phyloP scores from a whole-genome alignment of 2,329 filamentous ascomycete genomes.

The Fonsecaea multimorphosa region DNA sequence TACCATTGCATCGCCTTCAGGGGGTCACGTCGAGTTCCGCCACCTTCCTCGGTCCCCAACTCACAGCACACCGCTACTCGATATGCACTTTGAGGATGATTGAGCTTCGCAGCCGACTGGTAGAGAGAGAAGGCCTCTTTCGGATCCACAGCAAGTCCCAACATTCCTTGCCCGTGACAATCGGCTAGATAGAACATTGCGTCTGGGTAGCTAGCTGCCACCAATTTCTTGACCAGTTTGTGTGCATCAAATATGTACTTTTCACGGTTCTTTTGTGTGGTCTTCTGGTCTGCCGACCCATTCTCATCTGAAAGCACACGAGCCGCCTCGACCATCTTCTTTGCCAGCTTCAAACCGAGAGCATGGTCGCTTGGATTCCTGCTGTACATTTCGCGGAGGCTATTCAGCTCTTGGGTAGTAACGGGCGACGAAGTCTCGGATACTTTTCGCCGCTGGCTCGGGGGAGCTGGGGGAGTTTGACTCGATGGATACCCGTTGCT shows the following conservation, averaged over 20 bases:
- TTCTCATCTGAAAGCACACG: constrained; percentile 78
- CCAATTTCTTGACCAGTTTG: constrained; percentile 89
- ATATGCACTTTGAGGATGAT: constrained; percentile 86
- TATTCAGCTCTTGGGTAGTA: constrained; percentile 78
- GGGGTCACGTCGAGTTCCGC: constrained; percentile 87
- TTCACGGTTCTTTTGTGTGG: constrained; percentile 71
- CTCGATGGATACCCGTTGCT: constrained; percentile 32
- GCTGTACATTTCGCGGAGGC: constrained; percentile 72
- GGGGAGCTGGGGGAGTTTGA: constrained; percentile 15
- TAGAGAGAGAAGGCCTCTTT: constrained; percentile 95
- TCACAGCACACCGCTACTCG: constrained; percentile 97
- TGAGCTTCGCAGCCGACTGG: constrained; percentile 88
- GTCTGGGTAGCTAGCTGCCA: constrained; percentile 73
- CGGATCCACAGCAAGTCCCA: constrained; percentile 79
- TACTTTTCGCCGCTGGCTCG: constrained; percentile 8
- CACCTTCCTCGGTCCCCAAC: constrained; percentile 91
- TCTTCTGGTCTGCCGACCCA: constrained; percentile 70
- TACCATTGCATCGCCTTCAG: constrained; percentile 98
- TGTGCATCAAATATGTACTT: constrained; percentile 84
- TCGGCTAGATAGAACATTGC: constrained; percentile 96
- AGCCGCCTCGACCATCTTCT: constrained; percentile 84
- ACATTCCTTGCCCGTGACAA: constrained; percentile 78
- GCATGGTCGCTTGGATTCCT: constrained; percentile 74
- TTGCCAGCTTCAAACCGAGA: constrained; percentile 74
- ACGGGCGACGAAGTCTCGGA: constrained; percentile 56